Percentiles rank a stretch among this genome's conserved stretches.
Conservation (phyloP, 805 yeast species). For the Cyberlindnera petersonii region DNA sequence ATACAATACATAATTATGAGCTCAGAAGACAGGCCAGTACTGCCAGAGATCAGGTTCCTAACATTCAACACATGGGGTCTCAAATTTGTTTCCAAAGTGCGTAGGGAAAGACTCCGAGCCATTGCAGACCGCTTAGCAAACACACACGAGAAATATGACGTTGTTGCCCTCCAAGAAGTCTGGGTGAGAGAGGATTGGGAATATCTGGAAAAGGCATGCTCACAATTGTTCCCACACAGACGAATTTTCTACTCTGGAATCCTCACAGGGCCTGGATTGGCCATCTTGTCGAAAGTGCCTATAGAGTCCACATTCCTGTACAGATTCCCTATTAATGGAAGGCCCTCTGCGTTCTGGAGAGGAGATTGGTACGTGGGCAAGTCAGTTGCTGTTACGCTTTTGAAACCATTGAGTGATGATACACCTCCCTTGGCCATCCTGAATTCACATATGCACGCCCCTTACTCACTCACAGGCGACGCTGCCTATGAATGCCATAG, state of each 20-base stretch:
- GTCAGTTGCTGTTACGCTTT: constrained; percentile 68
- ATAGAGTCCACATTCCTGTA: constrained; percentile 74
- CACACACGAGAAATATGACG: constrained; percentile 54
- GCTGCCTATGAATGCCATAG: constrained; percentile 89
- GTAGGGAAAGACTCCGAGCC: constrained; percentile 63
- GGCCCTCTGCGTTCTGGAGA: constrained; percentile 88
- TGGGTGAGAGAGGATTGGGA: constrained; percentile 90
- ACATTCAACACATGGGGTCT: constrained; percentile 90
- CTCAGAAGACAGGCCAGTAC: too few relatives aligned
- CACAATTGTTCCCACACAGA: constrained; percentile 51
- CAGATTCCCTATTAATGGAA: constrained; percentile 87
- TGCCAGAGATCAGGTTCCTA: constrained; percentile 42
- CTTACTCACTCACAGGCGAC: constrained; percentile 78
- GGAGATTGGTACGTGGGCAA: constrained; percentile 99
- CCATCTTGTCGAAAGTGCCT: constrained; percentile 78
- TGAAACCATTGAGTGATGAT: constrained; percentile 47
- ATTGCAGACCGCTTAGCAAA: constrained; percentile 63
- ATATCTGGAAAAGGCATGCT: constrained; percentile 46
- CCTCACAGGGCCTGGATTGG: constrained; percentile 89
- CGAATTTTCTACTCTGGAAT: constrained; percentile 81
- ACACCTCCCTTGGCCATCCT: constrained; percentile 66
- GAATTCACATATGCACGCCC: constrained; percentile 97
- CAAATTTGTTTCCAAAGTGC: constrained; percentile 70
- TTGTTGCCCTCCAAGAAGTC: constrained; percentile 90
- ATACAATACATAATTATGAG: too few relatives aligned